Evolutionary conservation across 495 filamentous ascomycete genomes (phyloP).

Genomic region (Barbatosphaeria neglecta): DNA sequence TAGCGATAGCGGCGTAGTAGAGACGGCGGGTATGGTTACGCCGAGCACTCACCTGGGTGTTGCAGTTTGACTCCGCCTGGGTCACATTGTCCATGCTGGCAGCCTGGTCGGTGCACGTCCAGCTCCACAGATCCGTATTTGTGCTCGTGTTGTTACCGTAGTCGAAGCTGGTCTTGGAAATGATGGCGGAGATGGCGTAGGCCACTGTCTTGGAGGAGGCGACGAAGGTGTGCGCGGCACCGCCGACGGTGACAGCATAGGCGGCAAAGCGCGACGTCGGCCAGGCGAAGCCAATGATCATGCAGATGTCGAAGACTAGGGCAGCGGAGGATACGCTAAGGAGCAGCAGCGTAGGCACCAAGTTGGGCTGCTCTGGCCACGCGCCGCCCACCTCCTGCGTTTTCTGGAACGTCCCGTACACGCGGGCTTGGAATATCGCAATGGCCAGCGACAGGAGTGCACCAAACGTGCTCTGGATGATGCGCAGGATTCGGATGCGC

Average conservation of each 20-base stretch:
- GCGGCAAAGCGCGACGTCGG: conserved; percentile 1
- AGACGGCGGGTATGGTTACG: background rate
- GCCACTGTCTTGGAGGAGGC: conserved; percentile 4
- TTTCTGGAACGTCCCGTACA: conserved; percentile 2
- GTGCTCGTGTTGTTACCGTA: background rate
- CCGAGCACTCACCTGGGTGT: conserved; percentile 1
- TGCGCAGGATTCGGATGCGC: conserved; percentile 1
- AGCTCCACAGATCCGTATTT: conserved; percentile 3
- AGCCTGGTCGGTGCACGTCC: conserved; percentile 4
- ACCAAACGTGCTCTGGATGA: conserved; percentile 3
- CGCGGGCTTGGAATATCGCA: conserved; percentile 4
- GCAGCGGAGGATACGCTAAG: conserved; percentile 5
- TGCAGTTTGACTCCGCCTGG: conserved; percentile 4
- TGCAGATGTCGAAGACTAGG: conserved; percentile 5
- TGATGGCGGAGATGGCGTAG: conserved; percentile 2
- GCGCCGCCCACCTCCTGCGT: conserved; percentile 3
- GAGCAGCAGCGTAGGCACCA: conserved; percentile 5
- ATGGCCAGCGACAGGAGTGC: conserved; percentile 5
- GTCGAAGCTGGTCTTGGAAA: conserved; percentile 6
- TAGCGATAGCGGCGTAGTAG: background rate
- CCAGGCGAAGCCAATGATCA: conserved; percentile 2
- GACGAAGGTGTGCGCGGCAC: conserved; percentile 2
- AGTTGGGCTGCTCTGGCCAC: conserved; percentile 3
- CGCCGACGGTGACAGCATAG: conserved; percentile 1
- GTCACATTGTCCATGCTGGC: background rate